Evolutionary conservation across 768 basidiomycete species (phyloP).

Genomic region (Hemileccinum rubropunctum): DNA sequence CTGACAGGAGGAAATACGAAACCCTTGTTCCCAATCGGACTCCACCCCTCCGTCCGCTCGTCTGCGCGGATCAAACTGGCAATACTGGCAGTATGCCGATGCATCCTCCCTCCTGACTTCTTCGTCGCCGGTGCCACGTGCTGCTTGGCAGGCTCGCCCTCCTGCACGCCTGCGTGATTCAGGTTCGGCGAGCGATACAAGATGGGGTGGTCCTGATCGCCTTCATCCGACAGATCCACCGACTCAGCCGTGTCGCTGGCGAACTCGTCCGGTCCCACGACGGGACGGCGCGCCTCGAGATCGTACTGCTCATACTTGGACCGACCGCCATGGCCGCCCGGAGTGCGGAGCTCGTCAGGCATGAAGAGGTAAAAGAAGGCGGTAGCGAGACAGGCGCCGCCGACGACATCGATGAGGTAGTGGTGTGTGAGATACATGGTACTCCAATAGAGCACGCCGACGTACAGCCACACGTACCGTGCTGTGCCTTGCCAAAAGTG

Average conservation of each 20-base stretch:
- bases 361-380: slow-evolving; percentile 86
- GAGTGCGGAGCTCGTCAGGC: slow-evolving; percentile 71
- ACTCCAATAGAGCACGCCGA: slow-evolving; percentile 88
- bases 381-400: slow-evolving; percentile 87
- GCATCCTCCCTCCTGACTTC: slow-evolving; percentile 39
- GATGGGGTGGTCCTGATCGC: slow-evolving; percentile 57
- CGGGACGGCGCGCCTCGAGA: slow-evolving; percentile 49
- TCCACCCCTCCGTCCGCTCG: slow-evolving; percentile 79
- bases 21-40: slow-evolving; percentile 55
- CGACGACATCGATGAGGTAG: slow-evolving; percentile 97
- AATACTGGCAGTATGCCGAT: slow-evolving; percentile 82
- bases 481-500: slow-evolving; percentile 88
- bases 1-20: slow-evolving; percentile 49
- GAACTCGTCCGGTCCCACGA: slow-evolving; percentile 29
- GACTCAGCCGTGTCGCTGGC: slow-evolving; percentile 40
- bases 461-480: slow-evolving; percentile 77
- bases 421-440: slow-evolving; percentile 99
- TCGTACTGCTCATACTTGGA: slow-evolving; percentile 80
- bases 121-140: slow-evolving; percentile 10
- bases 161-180: slow-evolving; percentile 1
- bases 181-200: slow-evolving; percentile 66
- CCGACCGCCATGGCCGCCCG: slow-evolving; percentile 40
- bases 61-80: slow-evolving; percentile 77
- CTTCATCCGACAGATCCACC: slow-evolving; percentile 60
- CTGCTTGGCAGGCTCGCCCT: slow-evolving; percentile 1